Evolutionary conservation across 2,329 filamentous ascomycete genomes (phyloP).

Genomic region (Aurifilum marmelostoma): DNA sequence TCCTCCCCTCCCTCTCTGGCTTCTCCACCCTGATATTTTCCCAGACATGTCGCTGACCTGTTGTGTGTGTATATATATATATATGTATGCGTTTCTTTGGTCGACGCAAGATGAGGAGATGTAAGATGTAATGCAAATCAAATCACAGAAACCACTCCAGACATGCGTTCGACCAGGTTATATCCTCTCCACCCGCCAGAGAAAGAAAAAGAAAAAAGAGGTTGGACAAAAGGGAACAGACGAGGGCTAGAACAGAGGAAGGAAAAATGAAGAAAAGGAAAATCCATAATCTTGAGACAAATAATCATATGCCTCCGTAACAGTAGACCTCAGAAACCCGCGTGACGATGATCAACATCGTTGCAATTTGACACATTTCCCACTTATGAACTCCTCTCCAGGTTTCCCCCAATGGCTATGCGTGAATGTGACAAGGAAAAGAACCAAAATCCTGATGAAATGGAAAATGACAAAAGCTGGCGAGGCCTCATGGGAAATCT

Average conservation of each 20-base stretch:
- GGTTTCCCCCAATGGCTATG: slow-evolving; percentile 20
- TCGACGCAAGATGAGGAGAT: background rate
- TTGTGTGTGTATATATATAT: too few relatives aligned
- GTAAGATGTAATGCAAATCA: background rate
- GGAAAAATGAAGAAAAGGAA: background rate
- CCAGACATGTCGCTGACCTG: background rate
- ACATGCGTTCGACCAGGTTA: background rate
- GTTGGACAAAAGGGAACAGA: background rate
- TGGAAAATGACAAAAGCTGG: background rate
- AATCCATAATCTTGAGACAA: slow-evolving; percentile 7
- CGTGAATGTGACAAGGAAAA: slow-evolving; percentile 12
- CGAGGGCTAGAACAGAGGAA: background rate
- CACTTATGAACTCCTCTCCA: slow-evolving; percentile 13
- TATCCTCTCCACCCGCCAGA: background rate
- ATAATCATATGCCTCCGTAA: slow-evolving; percentile 16
- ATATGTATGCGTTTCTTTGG: background rate
- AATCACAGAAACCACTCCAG: background rate
- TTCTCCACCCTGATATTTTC: background rate
- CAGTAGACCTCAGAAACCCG: slow-evolving; percentile 4
- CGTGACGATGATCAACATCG: slow-evolving; percentile 10
- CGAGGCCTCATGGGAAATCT: background rate
- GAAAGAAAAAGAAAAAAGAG: background rate
- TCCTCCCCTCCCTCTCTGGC: background rate
- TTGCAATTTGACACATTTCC: background rate
- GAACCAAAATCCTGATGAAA: background rate